A percentile compares a stretch with the other conserved stretches of the same genome.
These are phyloP conservation scores for Aspergillus affinis DNA, from an alignment of 495 filamentous ascomycete genomes.

Conservation along the genomic window DNA sequence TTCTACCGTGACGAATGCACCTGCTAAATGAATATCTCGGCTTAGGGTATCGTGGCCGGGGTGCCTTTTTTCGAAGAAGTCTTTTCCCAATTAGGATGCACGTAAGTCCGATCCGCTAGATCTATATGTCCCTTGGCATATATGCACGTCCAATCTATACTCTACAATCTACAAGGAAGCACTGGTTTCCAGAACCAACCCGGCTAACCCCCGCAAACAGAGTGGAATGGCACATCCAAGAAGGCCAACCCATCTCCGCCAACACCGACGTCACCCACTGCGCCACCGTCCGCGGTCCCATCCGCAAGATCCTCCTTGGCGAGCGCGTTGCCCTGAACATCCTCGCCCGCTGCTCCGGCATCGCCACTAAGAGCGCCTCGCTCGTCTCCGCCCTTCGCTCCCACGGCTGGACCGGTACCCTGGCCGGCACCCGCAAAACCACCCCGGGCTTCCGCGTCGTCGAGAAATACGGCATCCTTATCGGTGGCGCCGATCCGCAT, in stretches of 20 bases:
- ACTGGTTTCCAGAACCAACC: no score
- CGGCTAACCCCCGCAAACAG: no score
- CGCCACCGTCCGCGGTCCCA: constrained; percentile 85
- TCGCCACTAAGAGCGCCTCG: constrained; percentile 66
- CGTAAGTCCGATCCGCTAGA: constrained; percentile 36
- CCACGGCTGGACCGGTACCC: constrained; percentile 72
- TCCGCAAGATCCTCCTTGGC: constrained; percentile 81
- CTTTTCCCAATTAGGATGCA: constrained; percentile 85
- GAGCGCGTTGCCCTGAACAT: constrained; percentile 92
- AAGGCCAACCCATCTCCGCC: constrained; percentile 61
- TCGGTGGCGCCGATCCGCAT: constrained; percentile 88
- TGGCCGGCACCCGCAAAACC: constrained; percentile 96
- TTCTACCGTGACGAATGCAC: neutral
- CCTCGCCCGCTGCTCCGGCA: constrained; percentile 87
- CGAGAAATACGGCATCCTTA: constrained; percentile 96
- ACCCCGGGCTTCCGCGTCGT: constrained; percentile 94
- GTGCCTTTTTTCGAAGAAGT: constrained; percentile 96
- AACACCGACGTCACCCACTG: constrained; percentile 46
- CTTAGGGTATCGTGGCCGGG: constrained; percentile 78
- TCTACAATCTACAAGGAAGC: no score
- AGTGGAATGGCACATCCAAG: constrained; percentile 81
- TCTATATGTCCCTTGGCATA: neutral
- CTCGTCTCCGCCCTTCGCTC: constrained; percentile 54
- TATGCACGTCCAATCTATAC: no score
- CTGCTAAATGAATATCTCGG: constrained; percentile 5